A percentile compares a stretch with the other conserved stretches of the same genome.
Conservation (phyloP, 148 eudicot species). For the Drosera capensis region DNA sequence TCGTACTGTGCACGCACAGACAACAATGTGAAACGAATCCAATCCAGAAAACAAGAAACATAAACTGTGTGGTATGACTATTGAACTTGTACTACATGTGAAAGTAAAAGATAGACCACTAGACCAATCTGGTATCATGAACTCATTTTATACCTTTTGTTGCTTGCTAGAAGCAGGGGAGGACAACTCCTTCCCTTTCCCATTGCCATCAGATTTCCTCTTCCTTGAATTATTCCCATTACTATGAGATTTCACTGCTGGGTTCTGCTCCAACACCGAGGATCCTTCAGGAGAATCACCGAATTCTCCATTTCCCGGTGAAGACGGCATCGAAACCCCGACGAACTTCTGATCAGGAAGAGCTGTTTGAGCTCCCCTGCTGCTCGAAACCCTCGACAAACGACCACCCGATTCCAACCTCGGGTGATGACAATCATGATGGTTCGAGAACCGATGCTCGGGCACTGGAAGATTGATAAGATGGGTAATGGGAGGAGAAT, state of each 20-base stretch:
- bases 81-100: too few relatives aligned
- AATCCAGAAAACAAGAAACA: not conserved
- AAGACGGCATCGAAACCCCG: conserved; percentile 9
- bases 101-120: not conserved
- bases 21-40: not conserved
- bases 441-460: not conserved
- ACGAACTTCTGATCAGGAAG: conserved; percentile 6
- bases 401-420: conserved; percentile 17
- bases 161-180: conserved; percentile 14
- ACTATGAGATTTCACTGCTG: conserved; percentile 25
- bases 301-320: conserved; percentile 24
- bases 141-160: not conserved
- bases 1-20: too few relatives aligned
- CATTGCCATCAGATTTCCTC: conserved; percentile 42
- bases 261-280: conserved; percentile 46
- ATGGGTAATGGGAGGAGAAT: conserved; percentile 36
- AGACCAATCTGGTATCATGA: not conserved
- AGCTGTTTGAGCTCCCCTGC: conserved; percentile 32
- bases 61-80: not conserved
- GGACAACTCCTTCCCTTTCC: conserved; percentile 36
- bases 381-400: conserved; percentile 45
- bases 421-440: not conserved
- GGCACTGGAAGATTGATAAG: conserved; percentile 11
- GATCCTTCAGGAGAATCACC: too few relatives aligned
- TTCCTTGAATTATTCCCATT: conserved; percentile 29